These are phyloP conservation scores for Melampsora larici-populina DNA, from an alignment of 1,284 basidiomycete genomes.

Conservation along the genomic window DNA sequence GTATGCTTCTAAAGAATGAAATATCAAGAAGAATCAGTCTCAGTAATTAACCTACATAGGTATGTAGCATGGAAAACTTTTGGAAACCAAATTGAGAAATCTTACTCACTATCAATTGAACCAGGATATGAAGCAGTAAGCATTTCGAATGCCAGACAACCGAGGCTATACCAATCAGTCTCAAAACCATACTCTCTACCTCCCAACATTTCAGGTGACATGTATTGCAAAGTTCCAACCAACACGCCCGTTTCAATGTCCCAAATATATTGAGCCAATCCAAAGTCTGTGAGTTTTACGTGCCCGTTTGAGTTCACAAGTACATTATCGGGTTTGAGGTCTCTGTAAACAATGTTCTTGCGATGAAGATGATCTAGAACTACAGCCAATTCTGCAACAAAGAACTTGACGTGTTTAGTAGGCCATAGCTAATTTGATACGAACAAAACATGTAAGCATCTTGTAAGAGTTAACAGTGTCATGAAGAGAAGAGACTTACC, in stretches of 20 bases:
- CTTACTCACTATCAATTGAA: no score
- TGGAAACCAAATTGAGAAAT: no score
- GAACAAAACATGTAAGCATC: background rate
- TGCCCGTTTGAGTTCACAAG: constrained; percentile 2
- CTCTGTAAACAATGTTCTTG: background rate
- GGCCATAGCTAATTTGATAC: background rate
- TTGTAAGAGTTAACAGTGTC: no score
- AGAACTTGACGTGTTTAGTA: background rate
- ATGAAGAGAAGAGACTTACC: background rate
- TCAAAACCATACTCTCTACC: no score
- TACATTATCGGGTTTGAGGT: constrained; percentile 17
- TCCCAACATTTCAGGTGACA: constrained; percentile 21
- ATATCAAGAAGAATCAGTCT: no score
- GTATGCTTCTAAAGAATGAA: no score
- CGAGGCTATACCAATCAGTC: no score
- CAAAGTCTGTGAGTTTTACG: constrained; percentile 18
- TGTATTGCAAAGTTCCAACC: constrained; percentile 11
- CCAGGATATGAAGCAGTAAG: no score
- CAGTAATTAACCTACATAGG: no score
- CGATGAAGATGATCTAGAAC: constrained; percentile 11
- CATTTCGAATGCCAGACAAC: no score
- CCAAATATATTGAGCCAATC: background rate
- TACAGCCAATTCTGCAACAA: background rate
- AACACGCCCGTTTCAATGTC: background rate
- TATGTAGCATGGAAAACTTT: no score